Conservation (phyloP, 306 rosid genomes). For the Echinosophora koreensis region DNA sequence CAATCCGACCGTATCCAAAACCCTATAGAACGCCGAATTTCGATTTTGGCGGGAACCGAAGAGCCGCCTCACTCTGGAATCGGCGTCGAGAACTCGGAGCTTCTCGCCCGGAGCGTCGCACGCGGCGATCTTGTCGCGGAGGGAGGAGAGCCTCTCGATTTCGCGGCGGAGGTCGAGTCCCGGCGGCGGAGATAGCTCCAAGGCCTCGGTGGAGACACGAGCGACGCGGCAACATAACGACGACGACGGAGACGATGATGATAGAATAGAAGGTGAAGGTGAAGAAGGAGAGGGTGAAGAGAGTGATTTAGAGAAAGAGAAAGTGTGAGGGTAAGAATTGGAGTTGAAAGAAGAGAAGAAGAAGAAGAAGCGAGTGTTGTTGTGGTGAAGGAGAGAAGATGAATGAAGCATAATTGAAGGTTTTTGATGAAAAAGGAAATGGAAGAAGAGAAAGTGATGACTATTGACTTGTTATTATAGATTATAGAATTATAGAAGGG, state of each 20-base stretch:
- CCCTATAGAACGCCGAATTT: conserved; percentile 47
- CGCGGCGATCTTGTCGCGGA: conserved; percentile 61
- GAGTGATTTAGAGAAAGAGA: conserved; percentile 50
- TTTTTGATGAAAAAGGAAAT: neutral
- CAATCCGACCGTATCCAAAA: conserved; percentile 52
- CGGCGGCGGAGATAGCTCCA: conserved; percentile 70
- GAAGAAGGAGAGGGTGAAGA: conserved; percentile 34
- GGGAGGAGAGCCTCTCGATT: conserved; percentile 64
- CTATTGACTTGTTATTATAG: too few relatives aligned
- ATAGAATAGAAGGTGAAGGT: conserved; percentile 32
- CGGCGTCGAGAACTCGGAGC: conserved; percentile 61
- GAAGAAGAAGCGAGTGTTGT: conserved; percentile 54
- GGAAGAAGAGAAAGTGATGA: neutral
- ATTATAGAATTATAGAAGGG: too few relatives aligned
- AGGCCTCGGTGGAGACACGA: conserved; percentile 69
- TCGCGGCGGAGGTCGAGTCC: conserved; percentile 65
- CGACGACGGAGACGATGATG: conserved; percentile 15
- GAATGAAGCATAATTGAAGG: conserved; percentile 58
- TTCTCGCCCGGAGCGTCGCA: conserved; percentile 49
- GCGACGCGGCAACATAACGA: conserved; percentile 52
- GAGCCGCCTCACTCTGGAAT: conserved; percentile 73
- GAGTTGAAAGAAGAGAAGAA: conserved; percentile 61
- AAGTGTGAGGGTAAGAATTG: conserved; percentile 39
- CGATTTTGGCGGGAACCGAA: conserved; percentile 51
- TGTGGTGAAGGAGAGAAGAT: conserved; percentile 58